Conservation (phyloP, 371 early-diverging fungal species). For the Rhizopus stolonifer region DNA sequence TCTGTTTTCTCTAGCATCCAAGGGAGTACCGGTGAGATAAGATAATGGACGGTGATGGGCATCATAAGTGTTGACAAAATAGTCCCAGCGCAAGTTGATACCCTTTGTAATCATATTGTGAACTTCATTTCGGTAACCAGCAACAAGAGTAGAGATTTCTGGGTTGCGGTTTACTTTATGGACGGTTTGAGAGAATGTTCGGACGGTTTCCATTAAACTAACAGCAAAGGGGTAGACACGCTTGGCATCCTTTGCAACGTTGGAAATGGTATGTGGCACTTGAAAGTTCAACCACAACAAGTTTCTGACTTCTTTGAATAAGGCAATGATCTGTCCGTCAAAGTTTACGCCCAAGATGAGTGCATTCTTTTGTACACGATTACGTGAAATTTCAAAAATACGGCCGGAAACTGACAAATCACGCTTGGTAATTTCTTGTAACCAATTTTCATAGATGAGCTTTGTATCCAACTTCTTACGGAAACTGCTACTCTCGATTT, state of each 20-base stretch:
- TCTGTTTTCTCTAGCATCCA: slow-evolving; percentile 77
- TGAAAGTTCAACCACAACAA: slow-evolving; percentile 90
- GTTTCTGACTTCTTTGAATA: slow-evolving; percentile 98
- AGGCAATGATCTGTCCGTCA: slow-evolving; percentile 89
- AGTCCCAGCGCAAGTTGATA: slow-evolving; percentile 91
- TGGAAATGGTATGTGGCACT: slow-evolving; percentile 91
- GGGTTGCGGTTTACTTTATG: slow-evolving; percentile 77
- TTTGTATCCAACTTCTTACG: slow-evolving; percentile 90
- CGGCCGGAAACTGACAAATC: slow-evolving; percentile 89
- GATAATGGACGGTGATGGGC: slow-evolving; percentile 53
- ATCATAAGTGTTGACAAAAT: slow-evolving; percentile 86
- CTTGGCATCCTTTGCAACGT: slow-evolving; percentile 94
- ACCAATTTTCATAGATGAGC: slow-evolving; percentile 91
- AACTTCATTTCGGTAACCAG: slow-evolving; percentile 89
- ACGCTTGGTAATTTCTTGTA: slow-evolving; percentile 80
- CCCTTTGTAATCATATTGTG: slow-evolving; percentile 90
- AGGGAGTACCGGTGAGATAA: slow-evolving; percentile 47
- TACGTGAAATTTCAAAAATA: slow-evolving; percentile 87
- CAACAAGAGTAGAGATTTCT: slow-evolving; percentile 79
- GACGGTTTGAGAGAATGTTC: slow-evolving; percentile 90
- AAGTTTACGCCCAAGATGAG: slow-evolving; percentile 92
- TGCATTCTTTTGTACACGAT: slow-evolving; percentile 75
- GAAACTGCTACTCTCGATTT: slow-evolving; percentile 89
- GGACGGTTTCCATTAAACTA: slow-evolving; percentile 90
- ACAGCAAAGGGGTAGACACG: slow-evolving; percentile 98